A percentile compares a stretch with the other conserved stretches of the same genome.
Conservation (phyloP, 305 asterid species). For the Euphrasia arctica region DNA sequence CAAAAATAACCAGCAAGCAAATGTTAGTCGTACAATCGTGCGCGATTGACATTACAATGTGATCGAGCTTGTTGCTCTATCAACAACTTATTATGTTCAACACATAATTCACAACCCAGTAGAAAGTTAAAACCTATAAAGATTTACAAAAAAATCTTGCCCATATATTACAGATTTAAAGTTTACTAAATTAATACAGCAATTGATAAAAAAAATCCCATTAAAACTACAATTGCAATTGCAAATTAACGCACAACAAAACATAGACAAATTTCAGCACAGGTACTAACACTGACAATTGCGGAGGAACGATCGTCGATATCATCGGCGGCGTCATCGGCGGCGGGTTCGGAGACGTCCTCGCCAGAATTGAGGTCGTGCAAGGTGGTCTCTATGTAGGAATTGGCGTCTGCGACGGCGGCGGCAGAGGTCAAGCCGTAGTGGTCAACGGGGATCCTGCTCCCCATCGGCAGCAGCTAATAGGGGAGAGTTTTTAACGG, state of each 20-base stretch:
- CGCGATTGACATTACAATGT: constrained; percentile 15
- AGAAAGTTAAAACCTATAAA: constrained; percentile 6
- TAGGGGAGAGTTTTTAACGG: constrained; percentile 34
- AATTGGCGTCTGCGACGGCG: constrained; percentile 36
- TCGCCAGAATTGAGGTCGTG: constrained; percentile 69
- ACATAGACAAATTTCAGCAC: background rate
- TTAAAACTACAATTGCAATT: background rate
- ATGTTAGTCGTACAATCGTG: background rate
- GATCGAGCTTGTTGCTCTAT: background rate
- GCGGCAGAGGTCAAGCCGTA: constrained; percentile 46
- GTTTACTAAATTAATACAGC: background rate
- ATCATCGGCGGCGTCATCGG: constrained; percentile 30
- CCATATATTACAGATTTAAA: too few relatives aligned
- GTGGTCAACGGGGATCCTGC: constrained; percentile 70
- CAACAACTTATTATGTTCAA: constrained; percentile 10
- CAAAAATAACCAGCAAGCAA: constrained; percentile 14
- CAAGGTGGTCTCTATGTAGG: constrained; percentile 54
- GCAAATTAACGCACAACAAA: background rate
- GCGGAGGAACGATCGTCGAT: constrained; percentile 69
- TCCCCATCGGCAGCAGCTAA: constrained; percentile 47
- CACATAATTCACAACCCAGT: constrained; percentile 9
- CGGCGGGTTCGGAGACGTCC: constrained; percentile 45
- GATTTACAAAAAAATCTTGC: background rate
- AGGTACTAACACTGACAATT: constrained; percentile 50
- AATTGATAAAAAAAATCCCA: background rate